Base-by-base conservation (phyloP, 495 filamentous ascomycete species). In the Poronia punctata region DNA sequence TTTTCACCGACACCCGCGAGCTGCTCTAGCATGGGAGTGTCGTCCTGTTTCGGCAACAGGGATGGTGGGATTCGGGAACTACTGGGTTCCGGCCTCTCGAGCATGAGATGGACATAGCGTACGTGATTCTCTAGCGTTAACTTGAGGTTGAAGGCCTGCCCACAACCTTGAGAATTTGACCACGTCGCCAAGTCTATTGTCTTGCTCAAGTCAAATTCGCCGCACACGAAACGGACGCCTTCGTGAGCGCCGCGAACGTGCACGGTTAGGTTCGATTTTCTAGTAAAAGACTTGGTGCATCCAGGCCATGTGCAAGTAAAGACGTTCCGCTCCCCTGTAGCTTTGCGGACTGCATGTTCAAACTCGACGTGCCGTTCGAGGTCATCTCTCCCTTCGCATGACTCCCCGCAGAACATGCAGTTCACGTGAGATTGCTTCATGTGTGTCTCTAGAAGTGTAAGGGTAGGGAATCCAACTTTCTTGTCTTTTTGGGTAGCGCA, bases 121-220 rank as follows among this genome's bases (percentile, higher is more conserved):
- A 93, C 71, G 48, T 95, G 88, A 32, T 87, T 82, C 61, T 88
- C 84, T 0, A 95, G 67, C 34, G 73, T 78, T n/a, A 71, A 64
- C 56, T 88, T 89, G 43, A 78, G 79, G 17, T 67, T 65, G 45
- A 87, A 88, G 12, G 66, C 66, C 35, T 74, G 70, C 0, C 79
- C 82, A 50, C 88, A 95, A 3, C 82, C 84, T 38, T 72, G 62
- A 22, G 74, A 57, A 18, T 71, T 74, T 40, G 76, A 65, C 83
- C 85, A 90, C n/a, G 65, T 64, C 4, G 55, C 54, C 1, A 88
- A 62, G 29, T 75, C 77, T n/a, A 71, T 72, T 7, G 71, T 70
- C 1, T 56, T 52, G 16, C 64, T 71, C 1, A 84, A 63, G 51
- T 86, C 76, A 9, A 74, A 71, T 25, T 76, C 62, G 1, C 83